Base-by-base conservation (phyloP, 2,329 filamentous ascomycete species). In the Botryotinia calthae region DNA sequence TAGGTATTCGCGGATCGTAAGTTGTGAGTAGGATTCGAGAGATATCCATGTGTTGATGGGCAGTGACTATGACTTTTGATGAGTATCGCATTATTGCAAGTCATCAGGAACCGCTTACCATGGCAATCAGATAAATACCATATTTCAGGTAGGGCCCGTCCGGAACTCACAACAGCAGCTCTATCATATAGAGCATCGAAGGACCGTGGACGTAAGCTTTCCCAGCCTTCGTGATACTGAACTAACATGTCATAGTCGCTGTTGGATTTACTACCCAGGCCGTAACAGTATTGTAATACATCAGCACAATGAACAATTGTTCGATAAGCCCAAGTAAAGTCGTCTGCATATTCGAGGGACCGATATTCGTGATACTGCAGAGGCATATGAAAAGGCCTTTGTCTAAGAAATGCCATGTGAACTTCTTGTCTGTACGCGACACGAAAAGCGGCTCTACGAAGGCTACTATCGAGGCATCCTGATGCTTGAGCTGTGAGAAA, bases 361-460 rank as follows among this genome's bases (percentile, higher is more conserved):
- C 74, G 74, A 66, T 78, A 77, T 10, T 72, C 71, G 40, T 76
- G 70, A 70, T 81, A 84, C 4, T 79, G 80, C 61, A 84, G 74
- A 18, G 81, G 79, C 37, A 82, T 81, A 22, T 81, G 79, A 64
- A 84, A 73, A 65, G 83, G 73, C 73, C 76, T 80, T 51, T 83
- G 83, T 73, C 82, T 82, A 16, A 82, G 80, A 64, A 85, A 80
- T 0, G 84, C 84, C 34, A 85, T 82, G 73, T 85, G 84, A 10
- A 86, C 81, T 75, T 86, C 85, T 76, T 86, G 85, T 20, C 85
- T 81, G 42, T 86, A 79, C 12, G 85, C 84, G 6, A 86, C 82
- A 82, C 85, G 86, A 75, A 83, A 84, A 0, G 82, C 81, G 10
- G 83, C 83, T 70, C 83, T 82, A 2, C 82, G 82, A n/a, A 85